Evolutionary conservation across 2,329 filamentous ascomycete species (phyloP).

Genomic region (Fusarium ambrosium): DNA sequence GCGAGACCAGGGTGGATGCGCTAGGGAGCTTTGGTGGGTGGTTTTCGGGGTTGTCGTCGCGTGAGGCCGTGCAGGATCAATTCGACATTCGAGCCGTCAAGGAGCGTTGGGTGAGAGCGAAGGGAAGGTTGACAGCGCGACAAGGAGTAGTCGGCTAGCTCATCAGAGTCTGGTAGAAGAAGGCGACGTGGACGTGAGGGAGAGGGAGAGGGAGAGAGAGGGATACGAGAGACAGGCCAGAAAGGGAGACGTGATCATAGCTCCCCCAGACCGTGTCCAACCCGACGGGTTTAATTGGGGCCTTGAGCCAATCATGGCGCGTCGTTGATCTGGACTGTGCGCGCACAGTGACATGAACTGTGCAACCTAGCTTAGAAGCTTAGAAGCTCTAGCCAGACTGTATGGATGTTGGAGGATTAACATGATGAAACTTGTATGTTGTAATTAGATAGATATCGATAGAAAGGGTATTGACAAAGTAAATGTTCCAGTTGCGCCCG

Average conservation of each 20-base stretch:
- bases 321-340: conserved; percentile 13
- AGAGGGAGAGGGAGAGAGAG: conserved; percentile 6
- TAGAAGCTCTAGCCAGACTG: not conserved
- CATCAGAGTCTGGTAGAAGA: conserved; percentile 13
- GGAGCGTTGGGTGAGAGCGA: conserved; percentile 5
- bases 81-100: conserved; percentile 15
- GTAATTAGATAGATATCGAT: not conserved
- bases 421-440: not conserved
- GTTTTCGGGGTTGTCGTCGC: conserved; percentile 18
- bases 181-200: conserved; percentile 12
- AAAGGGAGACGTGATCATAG: conserved; percentile 37
- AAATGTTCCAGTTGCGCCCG: not conserved
- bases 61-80: not conserved
- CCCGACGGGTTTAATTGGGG: conserved; percentile 17
- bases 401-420: not conserved
- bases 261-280: conserved; percentile 29
- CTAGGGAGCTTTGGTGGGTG: conserved; percentile 46
- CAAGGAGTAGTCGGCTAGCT: conserved; percentile 22
- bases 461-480: not conserved
- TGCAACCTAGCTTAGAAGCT: conserved; percentile 4
- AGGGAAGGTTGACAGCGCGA: conserved; percentile 15
- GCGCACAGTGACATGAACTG: conserved; percentile 10
- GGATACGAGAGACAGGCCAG: conserved; percentile 32
- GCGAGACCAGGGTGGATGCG: conserved; percentile 27
- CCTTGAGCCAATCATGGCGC: conserved; percentile 23